Conservation (phyloP, 208 protist genomes). For the Leishmania amazonensis region DNA sequence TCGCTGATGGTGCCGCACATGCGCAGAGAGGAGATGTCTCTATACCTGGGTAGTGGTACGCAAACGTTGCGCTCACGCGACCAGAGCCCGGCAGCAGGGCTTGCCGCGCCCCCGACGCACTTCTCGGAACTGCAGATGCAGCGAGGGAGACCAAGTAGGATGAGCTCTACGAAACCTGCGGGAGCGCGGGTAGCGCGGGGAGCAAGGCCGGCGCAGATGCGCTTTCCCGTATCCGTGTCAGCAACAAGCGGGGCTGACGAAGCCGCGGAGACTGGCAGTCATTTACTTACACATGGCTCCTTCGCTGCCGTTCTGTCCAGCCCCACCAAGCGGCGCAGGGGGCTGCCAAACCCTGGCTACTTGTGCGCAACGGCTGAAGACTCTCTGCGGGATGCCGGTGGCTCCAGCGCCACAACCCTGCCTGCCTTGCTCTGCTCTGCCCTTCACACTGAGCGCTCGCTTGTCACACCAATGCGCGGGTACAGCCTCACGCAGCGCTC, state of each 20-base stretch:
- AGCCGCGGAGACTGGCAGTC: neutral
- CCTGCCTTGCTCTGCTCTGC: neutral
- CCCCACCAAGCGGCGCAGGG: neutral
- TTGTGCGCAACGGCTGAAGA: slow-evolving; percentile 1
- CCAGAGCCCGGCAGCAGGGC: neutral
- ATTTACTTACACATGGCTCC: neutral
- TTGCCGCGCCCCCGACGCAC: neutral
- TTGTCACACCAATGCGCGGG: neutral
- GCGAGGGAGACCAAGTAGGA: neutral
- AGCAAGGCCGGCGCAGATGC: neutral
- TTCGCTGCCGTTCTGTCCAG: neutral
- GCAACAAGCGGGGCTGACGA: neutral
- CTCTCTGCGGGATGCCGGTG: neutral
- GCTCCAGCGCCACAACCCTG: neutral
- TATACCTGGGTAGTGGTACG: neutral
- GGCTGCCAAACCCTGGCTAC: neutral
- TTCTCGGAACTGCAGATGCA: neutral
- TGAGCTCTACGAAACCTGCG: slow-evolving; percentile 1
- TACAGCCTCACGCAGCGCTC: slow-evolving; percentile 2
- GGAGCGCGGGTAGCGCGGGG: neutral
- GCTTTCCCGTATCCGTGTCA: neutral
- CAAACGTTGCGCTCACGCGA: neutral
- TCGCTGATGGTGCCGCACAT: neutral
- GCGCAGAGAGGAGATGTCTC: neutral
- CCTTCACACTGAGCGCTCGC: slow-evolving; percentile 2